Percentiles rank a stretch among this genome's conserved stretches.
Conservation (phyloP, 305 asterid genomes). For the Salvia sclarea region DNA sequence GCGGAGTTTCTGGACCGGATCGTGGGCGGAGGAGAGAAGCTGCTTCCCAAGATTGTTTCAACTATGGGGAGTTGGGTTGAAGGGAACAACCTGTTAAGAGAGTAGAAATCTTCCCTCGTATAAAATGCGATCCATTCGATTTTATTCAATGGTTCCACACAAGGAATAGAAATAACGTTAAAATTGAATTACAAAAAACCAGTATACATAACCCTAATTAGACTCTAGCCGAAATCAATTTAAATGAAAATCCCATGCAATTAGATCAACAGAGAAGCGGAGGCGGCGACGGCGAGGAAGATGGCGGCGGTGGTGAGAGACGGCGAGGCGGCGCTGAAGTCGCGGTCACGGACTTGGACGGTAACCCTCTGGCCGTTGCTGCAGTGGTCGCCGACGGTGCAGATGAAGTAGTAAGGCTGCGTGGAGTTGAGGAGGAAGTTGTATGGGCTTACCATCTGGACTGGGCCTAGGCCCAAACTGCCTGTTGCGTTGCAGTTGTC, state of each 20-base stretch:
- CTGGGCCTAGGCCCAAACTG: neutral
- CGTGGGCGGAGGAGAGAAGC: no score
- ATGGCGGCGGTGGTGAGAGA: neutral
- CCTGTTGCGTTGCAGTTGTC: slow-evolving; percentile 25
- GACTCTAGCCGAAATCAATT: neutral
- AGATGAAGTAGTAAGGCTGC: slow-evolving; percentile 28
- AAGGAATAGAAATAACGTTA: no score
- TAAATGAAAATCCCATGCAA: no score
- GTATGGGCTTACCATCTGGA: slow-evolving; percentile 25
- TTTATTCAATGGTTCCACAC: no score
- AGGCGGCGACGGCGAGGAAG: slow-evolving; percentile 6
- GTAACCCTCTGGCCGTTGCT: slow-evolving; percentile 33
- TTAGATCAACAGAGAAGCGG: slow-evolving; percentile 14
- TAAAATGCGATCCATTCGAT: no score
- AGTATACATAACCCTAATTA: neutral
- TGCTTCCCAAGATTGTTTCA: no score
- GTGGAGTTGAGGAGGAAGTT: slow-evolving; percentile 22
- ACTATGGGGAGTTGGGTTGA: no score
- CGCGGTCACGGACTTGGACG: slow-evolving; percentile 6
- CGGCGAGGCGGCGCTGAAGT: neutral
- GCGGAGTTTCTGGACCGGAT: no score
- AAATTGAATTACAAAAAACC: no score
- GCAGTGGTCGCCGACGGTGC: slow-evolving; percentile 35
- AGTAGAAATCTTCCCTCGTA: no score
- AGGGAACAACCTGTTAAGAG: no score